Base-by-base conservation (phyloP, 495 filamentous ascomycete genomes). In the Glarea lozoyensis region DNA sequence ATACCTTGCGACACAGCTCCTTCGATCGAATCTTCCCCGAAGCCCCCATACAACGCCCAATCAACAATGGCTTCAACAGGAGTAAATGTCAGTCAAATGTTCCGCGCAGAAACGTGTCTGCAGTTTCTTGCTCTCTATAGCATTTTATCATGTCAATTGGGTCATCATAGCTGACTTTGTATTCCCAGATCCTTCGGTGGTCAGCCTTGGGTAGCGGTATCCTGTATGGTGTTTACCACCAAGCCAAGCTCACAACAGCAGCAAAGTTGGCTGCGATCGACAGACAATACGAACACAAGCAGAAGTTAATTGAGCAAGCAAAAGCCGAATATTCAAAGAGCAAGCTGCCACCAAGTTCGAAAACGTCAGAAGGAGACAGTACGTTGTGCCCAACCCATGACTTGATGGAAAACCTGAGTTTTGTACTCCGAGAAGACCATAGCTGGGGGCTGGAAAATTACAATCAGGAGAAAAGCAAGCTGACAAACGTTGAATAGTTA, bases 221-320 rank as follows among this genome's bases (percentile, higher is more conserved):
- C 57, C 74, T 93, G 61, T 97, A 97, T 70, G 92, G 92, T 61
- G 68, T 94, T 63, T 84, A 78, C 60, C 88, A 94, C 72, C 93
- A 99, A 68, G 72, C 77, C 40, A 71, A 73, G 31, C 73, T 97
- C 58, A 79, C 66, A 47, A 58, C 84, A 21, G 53, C 71, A 50
- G 73, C 84, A 49, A 83, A 82, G 64, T 61, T 73, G 47, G 68
- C 72, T 32, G 71, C 79, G 36, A 70, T 77, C 46, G 67, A 94
- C 56, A 73, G 75, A 50, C 87, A 94, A 61, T 95, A 86, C 55
- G 66, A 88, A 52, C 84, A 85, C 60, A 89, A 96, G 73, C 77
- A 85, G 63, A 71, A 74, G 37, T 68, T 97, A 66, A 95, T 97
- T 69, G 66, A 79, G 52, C 69, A 95, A 69, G 92, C 92, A 47